Base-by-base conservation (phyloP, 2,329 filamentous ascomycete genomes). In the Fusarium pininemorale region DNA sequence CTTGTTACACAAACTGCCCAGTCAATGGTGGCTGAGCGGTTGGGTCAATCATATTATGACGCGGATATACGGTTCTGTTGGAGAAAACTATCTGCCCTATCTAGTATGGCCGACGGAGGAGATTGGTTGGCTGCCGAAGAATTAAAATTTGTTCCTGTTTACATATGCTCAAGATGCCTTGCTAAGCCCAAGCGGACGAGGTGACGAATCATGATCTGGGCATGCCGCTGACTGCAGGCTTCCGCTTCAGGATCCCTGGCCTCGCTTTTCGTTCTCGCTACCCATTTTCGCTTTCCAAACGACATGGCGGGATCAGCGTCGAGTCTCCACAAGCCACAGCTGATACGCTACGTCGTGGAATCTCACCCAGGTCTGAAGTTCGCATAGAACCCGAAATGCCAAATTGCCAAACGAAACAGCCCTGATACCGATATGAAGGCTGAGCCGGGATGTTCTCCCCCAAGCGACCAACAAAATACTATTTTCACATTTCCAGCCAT, bases 91-190 rank as follows among this genome's bases (percentile, higher is more conserved):
- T 41, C 15, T 41, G 0, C 13, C 3, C 2, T 53, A 53, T 26
- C 1, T 54, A 41, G 45, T n/a, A 14, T 60, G 45, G 57, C 57
- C 57, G 1, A 60, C 39, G 57, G 45, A 60, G 35, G 24, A 60
- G 35, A 60, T 60, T 22, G 57, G 57, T 1, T 60, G 45, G 35
- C 6, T 60, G 3, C 32, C 57, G 1, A 53, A 39, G 12, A 7
- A 38, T 41, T 53, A 13, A 59, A 4, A 10, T 13, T 37, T 11
- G 4, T 24, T 22, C 5, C 22, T 58, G 14, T 13, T 12, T 58
- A 7, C n/a, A 28, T 2, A 35, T 20, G 32, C 41, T 11, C n/a
- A 18, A 44, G 10, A 14, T 24, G 22, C 15, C 39, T 20, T 6
- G 24, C 12, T 20, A 45, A 26, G 42, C 16, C 24, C 24, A 26